Evolutionary conservation across 495 filamentous ascomycete genomes (phyloP).

Genomic region (Chaetomium tenue): DNA sequence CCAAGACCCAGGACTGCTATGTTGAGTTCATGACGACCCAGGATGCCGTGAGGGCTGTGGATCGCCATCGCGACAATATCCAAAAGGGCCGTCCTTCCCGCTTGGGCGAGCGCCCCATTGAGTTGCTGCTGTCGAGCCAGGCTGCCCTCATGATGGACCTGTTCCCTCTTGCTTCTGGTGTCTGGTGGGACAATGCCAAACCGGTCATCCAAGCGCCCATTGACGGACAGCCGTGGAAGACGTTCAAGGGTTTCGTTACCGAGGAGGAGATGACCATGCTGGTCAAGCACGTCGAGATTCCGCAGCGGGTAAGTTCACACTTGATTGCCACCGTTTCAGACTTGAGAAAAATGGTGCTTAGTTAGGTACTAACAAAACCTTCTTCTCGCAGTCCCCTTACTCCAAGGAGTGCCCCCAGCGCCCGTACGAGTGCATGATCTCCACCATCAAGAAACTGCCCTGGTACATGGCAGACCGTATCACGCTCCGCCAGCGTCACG

Average conservation of each 20-base stretch:
- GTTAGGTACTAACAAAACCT: not conserved
- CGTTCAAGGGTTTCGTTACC: constrained; percentile 68
- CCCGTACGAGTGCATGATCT: constrained; percentile 72
- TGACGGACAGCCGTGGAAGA: constrained; percentile 55
- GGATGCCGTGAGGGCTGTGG: constrained; percentile 56
- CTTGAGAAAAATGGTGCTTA: not conserved
- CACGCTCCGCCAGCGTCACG: constrained; percentile 61
- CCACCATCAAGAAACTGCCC: constrained; percentile 71
- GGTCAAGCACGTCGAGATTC: constrained; percentile 64
- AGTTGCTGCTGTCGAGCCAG: constrained; percentile 60
- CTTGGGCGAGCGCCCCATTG: constrained; percentile 63
- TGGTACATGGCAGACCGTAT: constrained; percentile 64
- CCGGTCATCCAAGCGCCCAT: constrained; percentile 46
- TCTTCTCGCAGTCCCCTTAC: constrained; percentile 56
- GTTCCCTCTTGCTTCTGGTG: constrained; percentile 65
- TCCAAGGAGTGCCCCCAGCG: constrained; percentile 65
- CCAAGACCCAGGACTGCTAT: constrained; percentile 75
- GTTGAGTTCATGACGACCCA: constrained; percentile 60
- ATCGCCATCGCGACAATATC: constrained; percentile 41
- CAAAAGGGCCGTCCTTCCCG: constrained; percentile 45
- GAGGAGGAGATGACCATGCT: constrained; percentile 68
- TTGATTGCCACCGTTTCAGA: not conserved
- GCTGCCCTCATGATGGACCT: constrained; percentile 61
- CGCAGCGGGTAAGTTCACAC: constrained; percentile 58
- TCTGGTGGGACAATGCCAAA: constrained; percentile 55